A percentile compares a stretch with the other conserved stretches of the same genome.
Evolutionary conservation across 129 eudicot species (phyloP).

Genomic region (Flaveria sonorensis): DNA sequence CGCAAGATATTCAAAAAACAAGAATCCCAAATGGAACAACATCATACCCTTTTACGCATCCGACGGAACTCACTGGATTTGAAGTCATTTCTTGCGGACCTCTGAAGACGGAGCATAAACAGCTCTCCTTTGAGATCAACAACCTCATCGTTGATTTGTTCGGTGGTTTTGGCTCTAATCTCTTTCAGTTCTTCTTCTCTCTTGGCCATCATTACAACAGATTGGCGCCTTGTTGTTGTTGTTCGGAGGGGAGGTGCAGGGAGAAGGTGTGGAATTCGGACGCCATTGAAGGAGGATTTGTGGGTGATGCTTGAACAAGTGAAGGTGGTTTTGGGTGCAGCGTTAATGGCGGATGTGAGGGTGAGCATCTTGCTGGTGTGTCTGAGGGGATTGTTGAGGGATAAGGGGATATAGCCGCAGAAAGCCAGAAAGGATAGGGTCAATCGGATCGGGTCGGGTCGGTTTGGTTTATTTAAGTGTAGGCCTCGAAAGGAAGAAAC

Average conservation of each 20-base stretch:
- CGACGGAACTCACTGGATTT: slow-evolving; percentile 87
- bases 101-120: slow-evolving; percentile 82
- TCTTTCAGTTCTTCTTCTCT: slow-evolving; percentile 76
- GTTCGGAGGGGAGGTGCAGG: slow-evolving; percentile 27
- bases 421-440: too few species aligned
- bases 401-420: slow-evolving; percentile 31
- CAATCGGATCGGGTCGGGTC: too few species aligned
- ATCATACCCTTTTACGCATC: slow-evolving; percentile 92
- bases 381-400: slow-evolving; percentile 6
- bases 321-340: slow-evolving; percentile 29
- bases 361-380: slow-evolving; percentile 38
- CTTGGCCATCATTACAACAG: slow-evolving; percentile 79
- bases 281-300: slow-evolving; percentile 68
- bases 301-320: slow-evolving; percentile 28
- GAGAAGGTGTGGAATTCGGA: slow-evolving; percentile 46
- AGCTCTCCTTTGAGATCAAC: slow-evolving; percentile 91
- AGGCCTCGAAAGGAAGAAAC: too few species aligned
- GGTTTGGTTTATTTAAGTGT: too few species aligned
- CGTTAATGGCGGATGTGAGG: slow-evolving; percentile 36
- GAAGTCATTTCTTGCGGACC: slow-evolving; percentile 83
- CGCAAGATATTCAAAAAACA: not conserved
- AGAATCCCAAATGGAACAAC: not conserved
- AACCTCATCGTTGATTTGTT: slow-evolving; percentile 71
- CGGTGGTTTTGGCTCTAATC: slow-evolving; percentile 65
- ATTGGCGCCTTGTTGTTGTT: slow-evolving; percentile 27